Conservation (phyloP, 2,329 filamentous ascomycete genomes). For the Phoma sp. region DNA sequence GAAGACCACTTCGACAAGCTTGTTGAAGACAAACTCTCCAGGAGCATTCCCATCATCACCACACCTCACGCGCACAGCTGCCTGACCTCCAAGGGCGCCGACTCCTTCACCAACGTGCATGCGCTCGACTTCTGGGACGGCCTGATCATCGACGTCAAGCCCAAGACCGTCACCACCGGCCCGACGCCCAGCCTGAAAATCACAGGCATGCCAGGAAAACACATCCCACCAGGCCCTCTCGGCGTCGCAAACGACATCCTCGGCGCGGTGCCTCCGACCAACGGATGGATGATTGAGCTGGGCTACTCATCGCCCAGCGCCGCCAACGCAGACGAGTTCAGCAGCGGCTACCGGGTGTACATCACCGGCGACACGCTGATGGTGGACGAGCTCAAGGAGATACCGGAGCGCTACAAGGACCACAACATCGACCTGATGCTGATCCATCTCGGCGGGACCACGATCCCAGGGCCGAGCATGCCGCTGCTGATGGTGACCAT, state of each 20-base stretch:
- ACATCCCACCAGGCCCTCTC: conserved; percentile 58
- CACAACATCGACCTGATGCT: conserved; percentile 70
- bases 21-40: conserved; percentile 58
- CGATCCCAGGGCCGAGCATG: conserved; percentile 64
- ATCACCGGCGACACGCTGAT: conserved; percentile 71
- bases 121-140: conserved; percentile 64
- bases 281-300: conserved; percentile 71
- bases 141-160: conserved; percentile 54
- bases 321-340: conserved; percentile 38
- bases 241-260: conserved; percentile 56
- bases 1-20: conserved; percentile 64
- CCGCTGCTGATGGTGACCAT: conserved; percentile 72
- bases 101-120: conserved; percentile 62
- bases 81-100: conserved; percentile 54
- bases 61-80: conserved; percentile 66
- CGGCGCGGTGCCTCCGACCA: conserved; percentile 66
- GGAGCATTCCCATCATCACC: conserved; percentile 67
- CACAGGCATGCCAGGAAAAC: conserved; percentile 70
- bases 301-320: conserved; percentile 51
- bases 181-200: conserved; percentile 59
- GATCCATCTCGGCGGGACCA: conserved; percentile 70
- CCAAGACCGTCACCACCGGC: conserved; percentile 6
- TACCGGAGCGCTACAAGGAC: conserved; percentile 61
- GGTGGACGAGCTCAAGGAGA: conserved; percentile 66
- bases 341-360: conserved; percentile 65